A percentile compares a stretch with the other conserved stretches of the same genome.
Conservation (phyloP, 495 filamentous ascomycete genomes). For the Tuber umbilicatum region DNA sequence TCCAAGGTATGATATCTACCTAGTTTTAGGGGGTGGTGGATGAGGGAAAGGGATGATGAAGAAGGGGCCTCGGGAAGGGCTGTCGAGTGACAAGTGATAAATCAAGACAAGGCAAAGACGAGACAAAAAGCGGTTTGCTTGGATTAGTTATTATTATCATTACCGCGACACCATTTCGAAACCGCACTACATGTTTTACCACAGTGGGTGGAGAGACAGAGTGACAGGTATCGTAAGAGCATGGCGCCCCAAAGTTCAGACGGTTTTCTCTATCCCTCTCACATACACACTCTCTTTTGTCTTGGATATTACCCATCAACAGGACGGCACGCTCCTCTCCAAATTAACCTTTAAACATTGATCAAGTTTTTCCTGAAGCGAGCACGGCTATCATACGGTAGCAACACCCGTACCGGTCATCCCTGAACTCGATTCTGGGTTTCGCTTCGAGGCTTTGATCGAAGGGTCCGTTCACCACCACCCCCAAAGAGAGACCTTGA, state of each 20-base stretch:
- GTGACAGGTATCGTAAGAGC: not conserved
- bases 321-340: not conserved
- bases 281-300: not conserved
- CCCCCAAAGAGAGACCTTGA: not conserved
- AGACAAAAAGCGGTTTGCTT: constrained; percentile 2
- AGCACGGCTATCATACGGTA: constrained; percentile 14
- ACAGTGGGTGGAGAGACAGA: not conserved
- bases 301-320: not conserved
- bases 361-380: constrained; percentile 7
- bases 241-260: not conserved
- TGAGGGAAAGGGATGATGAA: not conserved
- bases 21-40: not conserved
- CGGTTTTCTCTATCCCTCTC: not conserved
- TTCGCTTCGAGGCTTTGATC: constrained; percentile 24
- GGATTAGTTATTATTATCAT: constrained; percentile 3
- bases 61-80: not conserved
- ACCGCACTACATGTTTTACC: not conserved
- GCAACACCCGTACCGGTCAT: constrained; percentile 16
- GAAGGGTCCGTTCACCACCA: constrained; percentile 20
- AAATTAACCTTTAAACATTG: constrained; percentile 5
- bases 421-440: constrained; percentile 16
- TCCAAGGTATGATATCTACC: not conserved
- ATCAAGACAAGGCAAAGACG: not conserved
- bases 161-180: not conserved
- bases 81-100: not conserved